Evolutionary conservation across 2,329 filamentous ascomycete species (phyloP), one percentile per base, ranked within the genome.

Genomic region (Dryadomyces quercus-mongolicae): DNA sequence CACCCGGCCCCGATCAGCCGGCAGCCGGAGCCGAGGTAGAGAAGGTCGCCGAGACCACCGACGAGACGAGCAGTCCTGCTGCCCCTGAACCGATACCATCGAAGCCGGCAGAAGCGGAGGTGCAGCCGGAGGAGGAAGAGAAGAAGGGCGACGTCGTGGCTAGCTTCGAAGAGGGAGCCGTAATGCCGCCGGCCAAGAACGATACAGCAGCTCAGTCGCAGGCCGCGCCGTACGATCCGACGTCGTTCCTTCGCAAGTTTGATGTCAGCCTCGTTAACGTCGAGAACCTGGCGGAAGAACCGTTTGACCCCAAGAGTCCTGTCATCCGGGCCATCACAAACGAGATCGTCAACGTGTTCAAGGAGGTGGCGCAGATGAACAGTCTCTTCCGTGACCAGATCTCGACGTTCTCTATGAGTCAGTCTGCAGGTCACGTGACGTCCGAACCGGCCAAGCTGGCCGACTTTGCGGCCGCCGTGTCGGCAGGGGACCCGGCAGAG

Each of bases 281-380:
- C 43, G 90, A 97, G 58, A 98, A 98, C 62, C 76, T 98, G 53
- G 75, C 77, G 0, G 93, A 98, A 63, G 86, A 95, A 64, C 85
- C 90, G 0, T 88, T 88, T 66, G 93, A 97, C 67, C 85, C 89
- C 65, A 94, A 92, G 70, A 93, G 86, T 64, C 85, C 85, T 18
- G 84, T 93, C 38, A 90, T 97, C 57, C 85, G 89, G 54, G 93
- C 93, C 13, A 83, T 98, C 48, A 93, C 92, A 51, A 95, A 92
- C 64, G 94, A 98, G 71, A 97, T 98, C 58, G 90, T 98, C 66
- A 97, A 96, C 67, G 93, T 95, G 0, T 97, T 96, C 76, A 97
- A 96, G 71, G 91, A 97, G 67, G 89, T 98, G 53, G 92, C 92
- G 10, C 86, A 84, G 47, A 82, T 96, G 70, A 98, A 97, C 71